Base-by-base conservation (phyloP, 2,329 filamentous ascomycete genomes). In the Colletotrichum nymphaeae region DNA sequence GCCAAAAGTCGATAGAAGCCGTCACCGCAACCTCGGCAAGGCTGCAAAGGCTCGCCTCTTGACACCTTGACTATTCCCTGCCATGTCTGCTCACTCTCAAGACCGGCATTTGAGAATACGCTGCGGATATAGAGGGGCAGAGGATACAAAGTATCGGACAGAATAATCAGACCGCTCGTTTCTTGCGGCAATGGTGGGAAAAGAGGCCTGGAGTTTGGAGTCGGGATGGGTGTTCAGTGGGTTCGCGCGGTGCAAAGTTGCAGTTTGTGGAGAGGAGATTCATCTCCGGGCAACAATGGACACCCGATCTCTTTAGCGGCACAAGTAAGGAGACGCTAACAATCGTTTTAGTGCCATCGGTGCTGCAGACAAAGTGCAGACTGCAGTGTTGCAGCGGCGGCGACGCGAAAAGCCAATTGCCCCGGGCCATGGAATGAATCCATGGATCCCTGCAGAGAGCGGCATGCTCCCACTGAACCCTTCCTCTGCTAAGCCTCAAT, bases 211-310 rank as follows among this genome's bases (percentile, higher is more conserved):
- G 32, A 35, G 32, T 35, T 35, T 35, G 32, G 11, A 35, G 32
- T 35, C 11, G 3, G 32, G 12, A 52, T 42, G 32, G 19, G 0
- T 49, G 19, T 63, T 35, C 42, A 42, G 59, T 49, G 59, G 59
- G n/a, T 12, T 63, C 42, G 7, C 42, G 42, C 42, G 35, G 60
- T 32, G 42, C 60, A n/a, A 22, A 52, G 46, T 63, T 30, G 16
- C 58, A 26, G 28, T 72, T 65, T 70, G 70, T 49, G 70, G 67
- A 65, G 69, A 52, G 70, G 67, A 57, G 65, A 63, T 65, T 73
- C 70, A 69, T 73, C 67, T 73, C 70, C 60, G 70, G 70, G 60
- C 66, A 57, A 70, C 56, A 60, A 56, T 73, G 55, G 70, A 62
- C 60, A 65, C 66, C 46, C 66, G 69, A 72, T 69, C 69, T 72